phyloP scores from a whole-genome alignment of 768 basidiomycete genomes.

The Cystoderma amianthinum region DNA sequence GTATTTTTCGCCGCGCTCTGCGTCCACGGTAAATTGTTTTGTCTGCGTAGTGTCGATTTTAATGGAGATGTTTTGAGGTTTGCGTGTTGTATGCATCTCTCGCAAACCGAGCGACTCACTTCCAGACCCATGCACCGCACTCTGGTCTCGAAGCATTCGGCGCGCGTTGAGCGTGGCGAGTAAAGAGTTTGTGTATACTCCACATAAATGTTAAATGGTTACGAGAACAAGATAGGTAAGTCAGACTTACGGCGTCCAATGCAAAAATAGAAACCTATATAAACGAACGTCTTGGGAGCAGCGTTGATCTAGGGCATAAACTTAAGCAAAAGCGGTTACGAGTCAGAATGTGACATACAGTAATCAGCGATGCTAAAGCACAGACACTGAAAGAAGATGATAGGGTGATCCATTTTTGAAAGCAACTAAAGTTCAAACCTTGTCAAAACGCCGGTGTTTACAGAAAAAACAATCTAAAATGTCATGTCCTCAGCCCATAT shows the following conservation, averaged over 20 bases:
- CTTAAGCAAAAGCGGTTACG: background rate
- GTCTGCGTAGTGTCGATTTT: slow-evolving; percentile 50
- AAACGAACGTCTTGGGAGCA: slow-evolving; percentile 42
- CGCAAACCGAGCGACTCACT: slow-evolving; percentile 29
- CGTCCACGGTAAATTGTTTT: slow-evolving; percentile 40
- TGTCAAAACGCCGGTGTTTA: slow-evolving; percentile 33
- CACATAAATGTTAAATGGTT: background rate
- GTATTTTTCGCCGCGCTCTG: slow-evolving; percentile 28
- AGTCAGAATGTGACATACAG: slow-evolving; percentile 22
- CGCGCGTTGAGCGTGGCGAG: slow-evolving; percentile 54
- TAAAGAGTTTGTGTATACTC: slow-evolving; percentile 55
- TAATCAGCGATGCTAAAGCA: slow-evolving; percentile 47
- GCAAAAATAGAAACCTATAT: slow-evolving; percentile 54
- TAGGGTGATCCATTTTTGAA: slow-evolving; percentile 3
- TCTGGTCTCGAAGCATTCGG: slow-evolving; percentile 34
- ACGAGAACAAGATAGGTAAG: background rate
- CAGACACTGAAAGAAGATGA: slow-evolving; percentile 28
- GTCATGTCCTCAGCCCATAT: background rate
- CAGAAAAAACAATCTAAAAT: slow-evolving; percentile 34
- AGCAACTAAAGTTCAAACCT: slow-evolving; percentile 10
- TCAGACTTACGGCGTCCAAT: slow-evolving; percentile 45
- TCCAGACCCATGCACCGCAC: slow-evolving; percentile 31
- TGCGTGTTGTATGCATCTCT: slow-evolving; percentile 24
- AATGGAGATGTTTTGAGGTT: slow-evolving; percentile 41
- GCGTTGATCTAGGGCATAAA: slow-evolving; percentile 36